Percentiles rank a stretch among this genome's conserved stretches.
These are phyloP conservation scores for Coprinopsis cinerea DNA, from an alignment of 768 basidiomycete genomes.

Conservation along the genomic window DNA sequence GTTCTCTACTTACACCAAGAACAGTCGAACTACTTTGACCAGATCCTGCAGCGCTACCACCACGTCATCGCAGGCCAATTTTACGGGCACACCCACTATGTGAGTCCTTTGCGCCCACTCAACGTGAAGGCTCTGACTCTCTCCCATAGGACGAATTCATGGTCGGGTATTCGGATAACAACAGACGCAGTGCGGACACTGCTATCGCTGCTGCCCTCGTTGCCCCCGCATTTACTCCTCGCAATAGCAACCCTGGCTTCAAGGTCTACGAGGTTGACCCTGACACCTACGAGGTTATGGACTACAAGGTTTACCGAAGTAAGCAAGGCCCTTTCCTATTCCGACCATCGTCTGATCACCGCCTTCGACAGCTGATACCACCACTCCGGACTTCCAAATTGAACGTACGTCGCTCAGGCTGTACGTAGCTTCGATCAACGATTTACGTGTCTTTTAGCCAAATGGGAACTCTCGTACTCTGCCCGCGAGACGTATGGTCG, in stretches of 20 bases:
- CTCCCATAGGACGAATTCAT: conserved; percentile 49
- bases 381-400: conserved; percentile 38
- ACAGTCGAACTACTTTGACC: conserved; percentile 63
- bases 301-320: conserved; percentile 46
- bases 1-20: too few species aligned
- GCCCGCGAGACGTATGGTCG: conserved; percentile 48
- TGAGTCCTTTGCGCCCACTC: too few species aligned
- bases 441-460: conserved; percentile 23
- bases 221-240: too few species aligned
- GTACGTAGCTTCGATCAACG: not conserved
- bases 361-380: conserved; percentile 40
- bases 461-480: conserved; percentile 53
- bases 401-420: conserved; percentile 28
- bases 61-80: conserved; percentile 56
- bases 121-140: too few species aligned
- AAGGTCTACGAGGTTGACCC: conserved; percentile 61
- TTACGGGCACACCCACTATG: conserved; percentile 54
- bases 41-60: conserved; percentile 54
- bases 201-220: too few species aligned
- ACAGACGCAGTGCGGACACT: conserved; percentile 34
- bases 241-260: conserved; percentile 53
- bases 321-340: conserved; percentile 12
- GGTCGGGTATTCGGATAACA: conserved; percentile 53
- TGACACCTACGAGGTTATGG: conserved; percentile 62
- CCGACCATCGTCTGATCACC: too few species aligned